A percentile compares a stretch with the other conserved stretches of the same genome.
Conservation (phyloP, 192 early-diverging fungal genomes). For the Glomus cerebriforme region DNA sequence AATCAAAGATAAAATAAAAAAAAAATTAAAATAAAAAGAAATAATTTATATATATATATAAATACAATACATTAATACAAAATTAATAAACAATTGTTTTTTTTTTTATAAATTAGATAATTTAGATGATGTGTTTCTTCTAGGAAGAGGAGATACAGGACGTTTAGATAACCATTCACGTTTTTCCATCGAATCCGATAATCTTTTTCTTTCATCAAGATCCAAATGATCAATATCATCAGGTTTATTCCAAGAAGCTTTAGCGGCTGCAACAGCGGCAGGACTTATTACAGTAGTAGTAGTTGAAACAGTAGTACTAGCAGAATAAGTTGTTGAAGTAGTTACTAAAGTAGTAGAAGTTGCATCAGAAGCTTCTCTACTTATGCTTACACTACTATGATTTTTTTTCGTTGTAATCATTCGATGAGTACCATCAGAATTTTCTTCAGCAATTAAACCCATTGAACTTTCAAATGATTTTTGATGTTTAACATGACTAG, state of each 20-base stretch:
- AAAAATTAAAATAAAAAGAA: too few relatives aligned
- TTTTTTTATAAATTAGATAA: neutral
- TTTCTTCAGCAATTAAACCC: neutral
- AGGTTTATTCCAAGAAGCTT: neutral
- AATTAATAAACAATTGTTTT: neutral
- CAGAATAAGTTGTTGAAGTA: neutral
- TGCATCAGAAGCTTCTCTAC: neutral
- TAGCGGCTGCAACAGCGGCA: neutral
- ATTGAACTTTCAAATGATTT: neutral
- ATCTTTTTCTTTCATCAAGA: neutral
- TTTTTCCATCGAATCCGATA: neutral
- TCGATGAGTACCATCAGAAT: neutral
- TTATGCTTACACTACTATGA: neutral
- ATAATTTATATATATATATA: too few relatives aligned
- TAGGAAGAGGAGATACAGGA: neutral
- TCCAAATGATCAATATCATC: neutral
- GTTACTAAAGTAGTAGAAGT: neutral
- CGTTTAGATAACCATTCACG: constrained; percentile 1
- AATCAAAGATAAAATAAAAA: too few relatives aligned
- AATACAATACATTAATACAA: too few relatives aligned
- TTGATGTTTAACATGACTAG: neutral
- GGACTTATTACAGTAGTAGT: neutral
- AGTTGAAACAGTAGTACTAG: neutral
- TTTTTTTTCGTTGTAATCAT: neutral
- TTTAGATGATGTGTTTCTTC: neutral